Evolutionary conservation across 2,329 filamentous ascomycete species (phyloP).

Genomic region (Ophiostoma ips): DNA sequence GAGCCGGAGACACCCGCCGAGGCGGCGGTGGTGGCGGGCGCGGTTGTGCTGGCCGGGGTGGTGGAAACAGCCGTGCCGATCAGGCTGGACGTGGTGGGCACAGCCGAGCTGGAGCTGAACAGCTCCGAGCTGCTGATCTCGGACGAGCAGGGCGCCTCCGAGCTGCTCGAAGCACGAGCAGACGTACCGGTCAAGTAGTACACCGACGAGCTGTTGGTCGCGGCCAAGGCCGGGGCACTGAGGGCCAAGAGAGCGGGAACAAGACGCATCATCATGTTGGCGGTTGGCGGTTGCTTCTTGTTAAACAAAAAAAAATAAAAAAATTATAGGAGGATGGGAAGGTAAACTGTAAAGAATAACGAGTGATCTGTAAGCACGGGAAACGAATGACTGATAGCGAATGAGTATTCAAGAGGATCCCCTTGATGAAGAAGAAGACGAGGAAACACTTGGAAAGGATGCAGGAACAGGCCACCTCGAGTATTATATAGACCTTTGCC

Average conservation of each 20-base stretch:
- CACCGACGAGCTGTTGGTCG: background rate
- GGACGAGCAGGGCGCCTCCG: too few species aligned
- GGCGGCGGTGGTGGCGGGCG: background rate
- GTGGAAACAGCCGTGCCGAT: background rate
- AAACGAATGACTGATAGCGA: background rate
- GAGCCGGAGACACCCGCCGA: background rate
- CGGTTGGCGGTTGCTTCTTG: background rate
- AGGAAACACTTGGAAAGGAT: background rate
- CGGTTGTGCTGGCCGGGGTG: too few species aligned
- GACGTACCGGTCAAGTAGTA: constrained; percentile 8
- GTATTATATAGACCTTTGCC: background rate
- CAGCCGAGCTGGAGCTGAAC: too few species aligned
- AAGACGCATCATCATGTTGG: background rate
- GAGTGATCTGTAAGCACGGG: background rate
- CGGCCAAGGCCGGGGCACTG: background rate
- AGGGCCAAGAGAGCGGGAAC: constrained; percentile 1
- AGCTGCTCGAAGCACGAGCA: constrained; percentile 8
- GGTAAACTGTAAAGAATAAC: background rate
- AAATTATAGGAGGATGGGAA: too few species aligned
- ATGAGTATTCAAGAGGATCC: constrained; percentile 1
- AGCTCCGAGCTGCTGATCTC: too few species aligned
- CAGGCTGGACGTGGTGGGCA: too few species aligned
- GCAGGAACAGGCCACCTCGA: background rate
- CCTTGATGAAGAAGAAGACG: background rate
- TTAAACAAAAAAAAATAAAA: background rate